These are phyloP conservation scores for Myxozyma neglecta DNA, from an alignment of 805 yeast species.

Conservation along the genomic window DNA sequence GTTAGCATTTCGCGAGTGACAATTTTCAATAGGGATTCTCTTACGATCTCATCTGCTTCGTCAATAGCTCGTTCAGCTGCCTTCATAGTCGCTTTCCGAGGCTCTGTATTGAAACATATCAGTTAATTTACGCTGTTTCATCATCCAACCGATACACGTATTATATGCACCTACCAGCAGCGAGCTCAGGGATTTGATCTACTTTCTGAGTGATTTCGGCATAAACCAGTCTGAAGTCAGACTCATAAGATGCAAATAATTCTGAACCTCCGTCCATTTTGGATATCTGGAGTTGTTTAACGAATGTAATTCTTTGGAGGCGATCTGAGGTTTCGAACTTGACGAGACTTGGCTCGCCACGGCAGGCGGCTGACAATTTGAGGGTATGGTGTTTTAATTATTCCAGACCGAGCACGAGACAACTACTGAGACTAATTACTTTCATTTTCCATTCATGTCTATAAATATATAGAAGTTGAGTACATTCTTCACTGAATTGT, in stretches of 20 bases:
- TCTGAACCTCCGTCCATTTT: conserved; percentile 43
- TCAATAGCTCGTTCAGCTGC: conserved; percentile 70
- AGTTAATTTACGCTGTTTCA: background rate
- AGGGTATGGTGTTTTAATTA: too few species aligned
- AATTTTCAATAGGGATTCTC: too few species aligned
- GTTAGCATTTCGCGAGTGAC: background rate
- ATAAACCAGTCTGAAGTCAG: conserved; percentile 68
- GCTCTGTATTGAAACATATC: conserved; percentile 40
- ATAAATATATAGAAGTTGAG: too few species aligned
- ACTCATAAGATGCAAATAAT: conserved; percentile 61
- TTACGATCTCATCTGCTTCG: conserved; percentile 68
- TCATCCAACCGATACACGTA: background rate
- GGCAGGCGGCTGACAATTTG: too few species aligned
- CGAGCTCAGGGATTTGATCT: conserved; percentile 51
- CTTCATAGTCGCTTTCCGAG: conserved; percentile 55
- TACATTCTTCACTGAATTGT: too few species aligned
- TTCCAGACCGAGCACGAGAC: too few species aligned
- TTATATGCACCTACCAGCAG: conserved; percentile 41
- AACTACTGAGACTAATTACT: too few species aligned
- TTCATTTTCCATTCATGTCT: too few species aligned
- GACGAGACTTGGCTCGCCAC: too few species aligned
- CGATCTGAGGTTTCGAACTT: too few species aligned
- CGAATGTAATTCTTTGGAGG: too few species aligned
- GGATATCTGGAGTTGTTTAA: background rate
- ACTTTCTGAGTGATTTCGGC: conserved; percentile 70